These are phyloP conservation scores for Talaromyces nanjingensis DNA, from an alignment of 495 filamentous ascomycete genomes.

Conservation along the genomic window DNA sequence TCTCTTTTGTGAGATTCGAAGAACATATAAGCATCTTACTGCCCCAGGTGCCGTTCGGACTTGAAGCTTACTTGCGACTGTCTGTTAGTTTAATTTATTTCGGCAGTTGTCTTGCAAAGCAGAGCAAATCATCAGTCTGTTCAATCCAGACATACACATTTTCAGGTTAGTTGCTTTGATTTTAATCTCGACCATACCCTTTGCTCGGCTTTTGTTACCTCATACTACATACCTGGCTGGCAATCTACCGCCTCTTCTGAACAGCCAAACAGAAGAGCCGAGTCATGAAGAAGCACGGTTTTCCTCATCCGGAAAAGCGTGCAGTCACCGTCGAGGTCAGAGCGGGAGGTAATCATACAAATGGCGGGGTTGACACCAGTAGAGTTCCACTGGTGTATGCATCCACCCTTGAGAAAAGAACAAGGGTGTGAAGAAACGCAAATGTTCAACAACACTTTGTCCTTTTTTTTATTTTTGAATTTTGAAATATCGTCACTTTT, in stretches of 20 bases:
- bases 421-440: not conserved
- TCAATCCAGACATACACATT: not conserved
- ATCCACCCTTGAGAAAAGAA: not conserved
- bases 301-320: not conserved
- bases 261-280: not conserved
- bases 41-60: not conserved
- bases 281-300: not conserved
- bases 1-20: not conserved
- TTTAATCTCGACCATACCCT: not conserved
- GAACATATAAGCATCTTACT: conserved; percentile 3
- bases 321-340: conserved; percentile 5
- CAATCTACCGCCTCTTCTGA: not conserved
- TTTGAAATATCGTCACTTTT: not conserved
- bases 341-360: not conserved
- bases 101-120: not conserved
- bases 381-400: not conserved
- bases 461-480: not conserved
- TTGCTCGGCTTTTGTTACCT: not conserved
- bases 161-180: not conserved
- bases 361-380: not conserved
- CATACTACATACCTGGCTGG: not conserved
- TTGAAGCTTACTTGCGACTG: not conserved
- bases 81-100: not conserved
- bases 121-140: not conserved
- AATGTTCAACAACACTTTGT: not conserved